A percentile compares a stretch with the other conserved stretches of the same genome.
Evolutionary conservation across 148 eudicot genomes (phyloP).

Genomic region (Camellia sinensis): DNA sequence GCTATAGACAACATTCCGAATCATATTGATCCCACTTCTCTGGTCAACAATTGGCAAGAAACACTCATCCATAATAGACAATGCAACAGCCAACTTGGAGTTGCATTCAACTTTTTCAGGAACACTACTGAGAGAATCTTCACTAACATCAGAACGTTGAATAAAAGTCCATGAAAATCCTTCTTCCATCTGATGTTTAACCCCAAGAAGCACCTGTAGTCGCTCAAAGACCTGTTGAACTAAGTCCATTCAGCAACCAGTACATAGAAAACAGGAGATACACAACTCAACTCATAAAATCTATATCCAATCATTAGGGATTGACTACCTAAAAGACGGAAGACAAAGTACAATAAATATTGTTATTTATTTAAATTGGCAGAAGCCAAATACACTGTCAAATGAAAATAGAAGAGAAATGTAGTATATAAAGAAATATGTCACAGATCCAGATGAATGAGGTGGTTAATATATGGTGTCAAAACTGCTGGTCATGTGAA

Average conservation of each 20-base stretch:
- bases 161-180: slow-evolving; percentile 79
- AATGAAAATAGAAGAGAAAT: neutral
- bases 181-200: slow-evolving; percentile 57
- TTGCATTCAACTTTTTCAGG: slow-evolving; percentile 53
- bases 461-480: no score
- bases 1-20: slow-evolving; percentile 69
- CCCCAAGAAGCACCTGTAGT: slow-evolving; percentile 54
- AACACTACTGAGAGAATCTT: slow-evolving; percentile 29
- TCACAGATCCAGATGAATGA: neutral
- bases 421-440: neutral
- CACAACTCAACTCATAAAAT: slow-evolving; percentile 6
- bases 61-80: slow-evolving; percentile 78
- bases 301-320: neutral
- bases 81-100: slow-evolving; percentile 88
- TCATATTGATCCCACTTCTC: slow-evolving; percentile 73
- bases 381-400: neutral
- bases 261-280: neutral
- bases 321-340: neutral
- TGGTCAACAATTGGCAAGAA: slow-evolving; percentile 82
- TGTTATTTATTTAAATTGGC: neutral
- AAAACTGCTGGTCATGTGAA: no score
- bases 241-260: slow-evolving; percentile 4
- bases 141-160: slow-evolving; percentile 49
- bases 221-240: slow-evolving; percentile 50
- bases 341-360: neutral